These are phyloP conservation scores for Dimocarpus longan DNA, from an alignment of 345 rosid genomes.

Conservation along the genomic window DNA sequence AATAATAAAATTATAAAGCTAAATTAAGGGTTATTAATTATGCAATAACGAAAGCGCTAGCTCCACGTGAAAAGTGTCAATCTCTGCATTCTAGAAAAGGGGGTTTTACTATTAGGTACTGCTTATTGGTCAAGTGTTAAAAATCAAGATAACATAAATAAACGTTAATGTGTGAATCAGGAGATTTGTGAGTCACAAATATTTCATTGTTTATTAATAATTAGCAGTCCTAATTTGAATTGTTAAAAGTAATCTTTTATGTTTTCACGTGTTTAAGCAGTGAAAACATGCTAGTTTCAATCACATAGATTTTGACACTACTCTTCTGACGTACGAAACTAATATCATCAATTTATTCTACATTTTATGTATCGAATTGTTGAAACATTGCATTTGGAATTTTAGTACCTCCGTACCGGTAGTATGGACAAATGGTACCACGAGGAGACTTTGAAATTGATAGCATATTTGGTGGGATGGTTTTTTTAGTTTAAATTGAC, in stretches of 20 bases:
- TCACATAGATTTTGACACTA: not conserved
- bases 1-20: no score
- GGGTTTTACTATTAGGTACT: not conserved
- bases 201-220: not conserved
- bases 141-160: not conserved
- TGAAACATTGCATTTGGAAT: no score
- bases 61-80: not conserved
- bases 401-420: no score
- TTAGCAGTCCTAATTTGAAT: not conserved
- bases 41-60: not conserved
- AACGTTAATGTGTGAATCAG: not conserved
- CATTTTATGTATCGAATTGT: not conserved
- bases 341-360: not conserved
- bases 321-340: not conserved
- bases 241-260: not conserved
- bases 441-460: not conserved
- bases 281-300: not conserved
- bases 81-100: not conserved
- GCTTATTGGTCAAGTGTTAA: not conserved
- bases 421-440: not conserved
- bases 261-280: not conserved
- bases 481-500: no score
- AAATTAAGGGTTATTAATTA: no score
- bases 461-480: no score
- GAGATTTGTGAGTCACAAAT: not conserved